Conservation (phyloP, 1,284 basidiomycete species). For the Fomitopsis palustris region DNA sequence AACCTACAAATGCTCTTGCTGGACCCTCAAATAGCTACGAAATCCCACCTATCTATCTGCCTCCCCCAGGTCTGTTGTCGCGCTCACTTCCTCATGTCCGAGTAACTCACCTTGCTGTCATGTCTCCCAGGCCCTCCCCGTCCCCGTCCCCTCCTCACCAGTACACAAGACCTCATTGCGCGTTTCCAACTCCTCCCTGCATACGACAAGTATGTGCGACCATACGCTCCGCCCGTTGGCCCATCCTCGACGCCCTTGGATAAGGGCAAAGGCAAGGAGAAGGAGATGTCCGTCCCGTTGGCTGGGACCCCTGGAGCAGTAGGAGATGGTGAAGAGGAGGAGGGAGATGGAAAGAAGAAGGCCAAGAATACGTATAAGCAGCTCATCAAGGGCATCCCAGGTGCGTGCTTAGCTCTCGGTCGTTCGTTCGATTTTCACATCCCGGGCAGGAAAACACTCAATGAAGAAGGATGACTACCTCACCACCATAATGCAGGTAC, state of each 20-base stretch:
- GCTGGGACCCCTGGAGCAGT: constrained; percentile 39
- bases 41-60: constrained; percentile 28
- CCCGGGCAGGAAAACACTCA: constrained; percentile 65
- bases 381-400: constrained; percentile 72
- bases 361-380: constrained; percentile 75
- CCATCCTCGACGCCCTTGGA: constrained; percentile 31
- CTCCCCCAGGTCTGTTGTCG: constrained; percentile 27
- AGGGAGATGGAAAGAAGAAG: constrained; percentile 63
- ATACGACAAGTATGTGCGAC: constrained; percentile 74
- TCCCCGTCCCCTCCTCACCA: constrained; percentile 49
- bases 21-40: constrained; percentile 29
- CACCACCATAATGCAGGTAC: constrained; percentile 57
- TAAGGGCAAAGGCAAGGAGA: constrained; percentile 67
- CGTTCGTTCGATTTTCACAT: neutral
- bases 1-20: constrained; percentile 31
- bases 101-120: constrained; percentile 13
- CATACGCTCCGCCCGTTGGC: constrained; percentile 33
- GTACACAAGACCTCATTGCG: constrained; percentile 71
- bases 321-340: constrained; percentile 53
- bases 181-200: constrained; percentile 64
- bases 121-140: constrained; percentile 37
- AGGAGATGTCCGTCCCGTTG: constrained; percentile 30
- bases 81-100: constrained; percentile 7
- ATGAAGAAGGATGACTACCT: constrained; percentile 78
- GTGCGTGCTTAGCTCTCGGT: constrained; percentile 53